These are phyloP conservation scores for Trichophyton verrucosum DNA, from an alignment of 2,329 filamentous ascomycete genomes.

Conservation along the genomic window DNA sequence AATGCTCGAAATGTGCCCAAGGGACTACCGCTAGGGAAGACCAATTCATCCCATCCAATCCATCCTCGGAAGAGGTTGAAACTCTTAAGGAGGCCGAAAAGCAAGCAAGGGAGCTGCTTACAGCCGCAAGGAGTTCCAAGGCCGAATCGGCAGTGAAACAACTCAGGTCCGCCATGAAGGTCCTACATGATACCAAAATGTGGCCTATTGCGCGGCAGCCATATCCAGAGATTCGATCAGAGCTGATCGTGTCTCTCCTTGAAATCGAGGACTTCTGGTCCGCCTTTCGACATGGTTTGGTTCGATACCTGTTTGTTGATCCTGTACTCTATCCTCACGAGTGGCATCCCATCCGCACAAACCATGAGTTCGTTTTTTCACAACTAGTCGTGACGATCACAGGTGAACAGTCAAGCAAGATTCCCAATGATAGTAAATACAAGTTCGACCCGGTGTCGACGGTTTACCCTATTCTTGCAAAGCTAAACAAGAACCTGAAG, in stretches of 20 bases:
- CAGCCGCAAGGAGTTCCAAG: conserved; percentile 12
- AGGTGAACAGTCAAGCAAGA: conserved; percentile 8
- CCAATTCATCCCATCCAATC: conserved; percentile 9
- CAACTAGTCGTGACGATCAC: conserved; percentile 18
- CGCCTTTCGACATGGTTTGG: conserved; percentile 41
- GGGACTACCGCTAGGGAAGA: conserved; percentile 16
- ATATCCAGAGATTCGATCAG: conserved; percentile 41
- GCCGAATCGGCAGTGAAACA: conserved; percentile 22
- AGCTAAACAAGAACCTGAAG: conserved; percentile 18
- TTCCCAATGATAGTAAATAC: conserved; percentile 15
- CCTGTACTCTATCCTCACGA: conserved; percentile 38
- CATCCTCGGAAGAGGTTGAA: conserved; percentile 9
- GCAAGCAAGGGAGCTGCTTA: conserved; percentile 19
- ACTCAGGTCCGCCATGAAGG: conserved; percentile 30
- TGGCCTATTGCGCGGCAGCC: conserved; percentile 45
- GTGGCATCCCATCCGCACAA: conserved; percentile 43
- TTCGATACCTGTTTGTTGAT: conserved; percentile 41
- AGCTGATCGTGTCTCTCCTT: conserved; percentile 40
- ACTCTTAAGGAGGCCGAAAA: conserved; percentile 14
- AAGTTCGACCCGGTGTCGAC: conserved; percentile 22
- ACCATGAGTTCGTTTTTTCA: conserved; percentile 31
- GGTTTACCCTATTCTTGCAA: conserved; percentile 24
- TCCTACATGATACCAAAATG: conserved; percentile 28
- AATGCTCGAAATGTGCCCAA: conserved; percentile 39
- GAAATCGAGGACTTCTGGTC: conserved; percentile 30